These are phyloP conservation scores for Aspergillus pseudoglaucus DNA, from an alignment of 2,329 filamentous ascomycete genomes.

Conservation along the genomic window DNA sequence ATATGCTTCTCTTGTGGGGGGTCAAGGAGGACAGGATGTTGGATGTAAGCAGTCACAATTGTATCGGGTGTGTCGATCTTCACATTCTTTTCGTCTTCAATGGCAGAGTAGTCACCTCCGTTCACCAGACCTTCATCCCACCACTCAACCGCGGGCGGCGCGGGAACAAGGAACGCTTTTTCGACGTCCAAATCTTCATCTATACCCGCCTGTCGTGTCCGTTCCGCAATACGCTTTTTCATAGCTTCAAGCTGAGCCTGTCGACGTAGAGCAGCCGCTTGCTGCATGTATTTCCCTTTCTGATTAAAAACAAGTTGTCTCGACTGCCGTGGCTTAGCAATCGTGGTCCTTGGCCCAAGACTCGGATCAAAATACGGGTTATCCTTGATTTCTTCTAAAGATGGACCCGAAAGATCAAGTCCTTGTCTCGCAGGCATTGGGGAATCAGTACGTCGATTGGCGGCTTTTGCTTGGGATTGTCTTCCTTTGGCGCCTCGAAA, in stretches of 20 bases:
- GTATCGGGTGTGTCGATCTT: slow-evolving; percentile 73
- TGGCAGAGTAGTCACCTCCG: slow-evolving; percentile 65
- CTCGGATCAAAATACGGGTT: slow-evolving; percentile 82
- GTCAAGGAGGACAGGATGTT: slow-evolving; percentile 85
- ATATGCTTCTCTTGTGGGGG: slow-evolving; percentile 83
- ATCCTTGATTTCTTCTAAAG: slow-evolving; percentile 52
- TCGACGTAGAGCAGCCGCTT: slow-evolving; percentile 79
- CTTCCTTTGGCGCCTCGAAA: slow-evolving; percentile 35
- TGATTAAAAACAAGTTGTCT: slow-evolving; percentile 83
- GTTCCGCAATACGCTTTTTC: slow-evolving; percentile 85
- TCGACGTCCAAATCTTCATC: slow-evolving; percentile 86
- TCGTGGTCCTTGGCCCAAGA: slow-evolving; percentile 52
- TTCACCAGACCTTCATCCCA: slow-evolving; percentile 88
- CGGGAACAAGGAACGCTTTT: slow-evolving; percentile 78
- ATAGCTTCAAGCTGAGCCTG: slow-evolving; percentile 87
- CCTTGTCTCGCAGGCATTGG: slow-evolving; percentile 34
- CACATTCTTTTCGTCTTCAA: slow-evolving; percentile 58
- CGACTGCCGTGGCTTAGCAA: slow-evolving; percentile 59
- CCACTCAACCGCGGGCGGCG: slow-evolving; percentile 88
- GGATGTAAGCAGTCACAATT: slow-evolving; percentile 84
- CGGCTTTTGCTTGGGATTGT: slow-evolving; percentile 48
- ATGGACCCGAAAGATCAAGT: slow-evolving; percentile 53
- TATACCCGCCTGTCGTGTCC: slow-evolving; percentile 82
- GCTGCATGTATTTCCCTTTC: slow-evolving; percentile 94
- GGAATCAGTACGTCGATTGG: slow-evolving; percentile 47